Percentiles rank a stretch among this genome's conserved stretches.
Conservation (phyloP, 2,329 filamentous ascomycete genomes). For the Orbilia blumenaviensis region DNA sequence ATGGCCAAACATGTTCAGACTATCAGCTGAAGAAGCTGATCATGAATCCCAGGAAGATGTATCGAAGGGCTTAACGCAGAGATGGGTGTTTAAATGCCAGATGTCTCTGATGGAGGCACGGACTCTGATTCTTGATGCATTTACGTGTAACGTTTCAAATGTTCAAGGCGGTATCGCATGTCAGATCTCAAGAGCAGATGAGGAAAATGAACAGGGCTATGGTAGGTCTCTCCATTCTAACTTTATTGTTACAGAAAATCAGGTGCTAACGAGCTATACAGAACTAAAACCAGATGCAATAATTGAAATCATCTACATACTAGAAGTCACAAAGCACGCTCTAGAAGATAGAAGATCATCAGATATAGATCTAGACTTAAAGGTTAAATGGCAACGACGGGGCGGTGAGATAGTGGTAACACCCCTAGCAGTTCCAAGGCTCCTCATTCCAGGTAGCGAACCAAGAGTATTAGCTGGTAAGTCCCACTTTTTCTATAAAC, state of each 20-base stretch:
- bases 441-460: slow-evolving; percentile 82
- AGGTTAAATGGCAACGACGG: slow-evolving; percentile 77
- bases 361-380: slow-evolving; percentile 76
- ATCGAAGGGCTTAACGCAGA: slow-evolving; percentile 75
- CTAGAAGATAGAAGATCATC: slow-evolving; percentile 84
- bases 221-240: neutral
- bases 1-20: slow-evolving; percentile 86
- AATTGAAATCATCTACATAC: slow-evolving; percentile 73
- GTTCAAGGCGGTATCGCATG: slow-evolving; percentile 47
- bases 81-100: slow-evolving; percentile 78
- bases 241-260: neutral
- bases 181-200: slow-evolving; percentile 28
- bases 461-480: slow-evolving; percentile 76
- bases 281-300: slow-evolving; percentile 48
- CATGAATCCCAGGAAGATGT: slow-evolving; percentile 58
- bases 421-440: slow-evolving; percentile 78
- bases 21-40: slow-evolving; percentile 58
- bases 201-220: slow-evolving; percentile 27
- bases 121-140: slow-evolving; percentile 14
- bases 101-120: slow-evolving; percentile 59
- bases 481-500: slow-evolving; percentile 62
- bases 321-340: slow-evolving; percentile 77
- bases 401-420: slow-evolving; percentile 66
- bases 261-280: slow-evolving; percentile 17
- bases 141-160: slow-evolving; percentile 41